A percentile compares a stretch with the other conserved stretches of the same genome.
Evolutionary conservation across 176 grass and related monocot genomes (phyloP).

Genomic region (Themeda triandra): DNA sequence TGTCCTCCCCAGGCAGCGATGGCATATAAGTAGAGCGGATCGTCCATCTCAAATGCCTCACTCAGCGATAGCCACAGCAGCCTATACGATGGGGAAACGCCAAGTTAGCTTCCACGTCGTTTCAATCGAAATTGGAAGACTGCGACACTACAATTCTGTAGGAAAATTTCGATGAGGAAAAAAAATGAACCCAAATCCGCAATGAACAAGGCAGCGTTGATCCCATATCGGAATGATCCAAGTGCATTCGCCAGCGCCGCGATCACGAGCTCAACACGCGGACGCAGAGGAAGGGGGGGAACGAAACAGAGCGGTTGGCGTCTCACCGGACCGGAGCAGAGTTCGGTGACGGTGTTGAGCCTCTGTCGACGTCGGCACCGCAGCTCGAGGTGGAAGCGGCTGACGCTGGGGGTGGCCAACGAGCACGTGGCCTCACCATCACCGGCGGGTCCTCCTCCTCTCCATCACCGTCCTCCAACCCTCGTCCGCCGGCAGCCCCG

Average conservation of each 20-base stretch:
- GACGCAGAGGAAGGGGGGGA: neutral
- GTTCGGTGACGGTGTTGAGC: slow-evolving; percentile 65
- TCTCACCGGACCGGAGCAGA: slow-evolving; percentile 75
- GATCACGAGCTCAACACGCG: neutral
- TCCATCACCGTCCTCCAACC: no score
- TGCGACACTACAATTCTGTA: neutral
- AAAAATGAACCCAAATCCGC: neutral
- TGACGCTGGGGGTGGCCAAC: slow-evolving; percentile 54
- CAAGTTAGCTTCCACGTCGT: neutral
- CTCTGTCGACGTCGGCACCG: slow-evolving; percentile 33
- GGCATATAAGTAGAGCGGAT: slow-evolving; percentile 43
- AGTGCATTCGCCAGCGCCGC: neutral
- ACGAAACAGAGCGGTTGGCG: neutral
- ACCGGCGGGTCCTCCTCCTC: no score
- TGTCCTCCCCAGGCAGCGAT: slow-evolving; percentile 67
- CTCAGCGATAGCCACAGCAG: slow-evolving; percentile 70
- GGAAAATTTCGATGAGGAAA: neutral
- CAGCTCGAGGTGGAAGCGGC: slow-evolving; percentile 77
- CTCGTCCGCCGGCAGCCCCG: no score
- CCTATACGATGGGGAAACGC: slow-evolving; percentile 30
- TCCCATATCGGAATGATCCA: neutral
- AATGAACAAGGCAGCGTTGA: neutral
- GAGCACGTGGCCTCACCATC: no score
- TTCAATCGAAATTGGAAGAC: neutral
- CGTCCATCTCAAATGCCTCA: slow-evolving; percentile 68